phyloP scores from a whole-genome alignment of 371 early-diverging fungal species.

The Mortierella sp. region DNA sequence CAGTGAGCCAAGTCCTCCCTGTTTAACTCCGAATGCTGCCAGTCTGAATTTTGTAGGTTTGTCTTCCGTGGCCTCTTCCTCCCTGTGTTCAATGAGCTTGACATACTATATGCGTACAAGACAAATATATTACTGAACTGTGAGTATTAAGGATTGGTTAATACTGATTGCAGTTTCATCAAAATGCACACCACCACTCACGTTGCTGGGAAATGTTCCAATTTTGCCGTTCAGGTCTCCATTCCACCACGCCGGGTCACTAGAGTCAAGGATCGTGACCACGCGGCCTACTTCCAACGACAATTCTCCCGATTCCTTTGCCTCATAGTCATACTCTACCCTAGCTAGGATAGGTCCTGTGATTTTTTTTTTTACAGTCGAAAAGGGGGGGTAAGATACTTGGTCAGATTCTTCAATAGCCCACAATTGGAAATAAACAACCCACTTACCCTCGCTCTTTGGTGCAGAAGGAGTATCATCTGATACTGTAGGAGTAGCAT shows the following conservation, averaged over 20 bases:
- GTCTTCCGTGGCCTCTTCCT: slow-evolving; percentile 38
- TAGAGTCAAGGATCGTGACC: slow-evolving; percentile 72
- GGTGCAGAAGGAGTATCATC: slow-evolving; percentile 24
- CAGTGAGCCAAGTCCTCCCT: slow-evolving; percentile 85
- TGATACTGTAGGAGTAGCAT: slow-evolving; percentile 19
- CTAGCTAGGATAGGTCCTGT: slow-evolving; percentile 65
- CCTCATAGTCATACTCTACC: slow-evolving; percentile 78
- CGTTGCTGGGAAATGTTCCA: slow-evolving; percentile 78
- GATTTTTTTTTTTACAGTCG: background rate
- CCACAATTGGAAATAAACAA: background rate
- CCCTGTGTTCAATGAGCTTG: slow-evolving; percentile 58
- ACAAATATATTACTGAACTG: background rate
- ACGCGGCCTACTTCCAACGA: slow-evolving; percentile 74
- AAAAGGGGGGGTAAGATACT: background rate
- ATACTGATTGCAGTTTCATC: slow-evolving; percentile 2
- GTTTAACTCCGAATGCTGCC: slow-evolving; percentile 85
- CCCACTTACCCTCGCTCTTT: slow-evolving; percentile 38
- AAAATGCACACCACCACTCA: slow-evolving; percentile 35
- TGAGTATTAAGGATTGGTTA: background rate
- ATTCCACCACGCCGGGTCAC: slow-evolving; percentile 77
- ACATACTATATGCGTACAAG: slow-evolving; percentile 54
- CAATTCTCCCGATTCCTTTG: slow-evolving; percentile 76
- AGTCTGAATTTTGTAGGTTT: slow-evolving; percentile 64
- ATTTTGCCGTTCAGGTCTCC: slow-evolving; percentile 78
- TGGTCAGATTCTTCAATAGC: background rate